Conservation (phyloP, 2,329 filamentous ascomycete genomes). For the Fusarium sp. region DNA sequence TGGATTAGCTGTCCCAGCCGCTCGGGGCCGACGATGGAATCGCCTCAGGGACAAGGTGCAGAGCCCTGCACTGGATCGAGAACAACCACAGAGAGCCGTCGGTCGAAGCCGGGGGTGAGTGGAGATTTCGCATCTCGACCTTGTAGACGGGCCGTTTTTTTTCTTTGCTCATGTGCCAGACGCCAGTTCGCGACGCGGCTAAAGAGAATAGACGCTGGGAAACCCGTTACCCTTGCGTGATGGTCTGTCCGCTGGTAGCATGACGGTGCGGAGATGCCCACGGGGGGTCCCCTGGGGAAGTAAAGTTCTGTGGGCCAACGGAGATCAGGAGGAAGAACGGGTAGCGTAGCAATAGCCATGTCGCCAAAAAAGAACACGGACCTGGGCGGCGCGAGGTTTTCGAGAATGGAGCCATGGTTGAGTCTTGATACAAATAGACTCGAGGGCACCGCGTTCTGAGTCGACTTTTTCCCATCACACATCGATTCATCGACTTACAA, state of each 20-base stretch:
- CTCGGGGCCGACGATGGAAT: constrained; percentile 17
- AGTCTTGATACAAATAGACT: constrained; percentile 35
- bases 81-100: not conserved
- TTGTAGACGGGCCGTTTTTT: constrained; percentile 16
- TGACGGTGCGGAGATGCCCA: constrained; percentile 33
- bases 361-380: not conserved
- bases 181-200: not conserved
- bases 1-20: constrained; percentile 7
- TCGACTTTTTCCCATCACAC: not conserved
- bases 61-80: not conserved
- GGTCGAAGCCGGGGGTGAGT: not conserved
- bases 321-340: not conserved
- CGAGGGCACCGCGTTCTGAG: not conserved
- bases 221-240: constrained; percentile 23
- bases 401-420: constrained; percentile 10
- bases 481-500: not conserved
- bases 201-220: not conserved
- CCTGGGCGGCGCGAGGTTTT: not conserved
- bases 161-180: constrained; percentile 12
- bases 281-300: constrained; percentile 21
- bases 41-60: not conserved
- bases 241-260: constrained; percentile 14
- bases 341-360: constrained; percentile 7
- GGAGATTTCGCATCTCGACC: constrained; percentile 6
- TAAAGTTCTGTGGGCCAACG: constrained; percentile 15